A percentile compares a stretch with the other conserved stretches of the same genome.
Evolutionary conservation across 1,284 basidiomycete genomes (phyloP).

Genomic region (Malassezia sympodialis): DNA sequence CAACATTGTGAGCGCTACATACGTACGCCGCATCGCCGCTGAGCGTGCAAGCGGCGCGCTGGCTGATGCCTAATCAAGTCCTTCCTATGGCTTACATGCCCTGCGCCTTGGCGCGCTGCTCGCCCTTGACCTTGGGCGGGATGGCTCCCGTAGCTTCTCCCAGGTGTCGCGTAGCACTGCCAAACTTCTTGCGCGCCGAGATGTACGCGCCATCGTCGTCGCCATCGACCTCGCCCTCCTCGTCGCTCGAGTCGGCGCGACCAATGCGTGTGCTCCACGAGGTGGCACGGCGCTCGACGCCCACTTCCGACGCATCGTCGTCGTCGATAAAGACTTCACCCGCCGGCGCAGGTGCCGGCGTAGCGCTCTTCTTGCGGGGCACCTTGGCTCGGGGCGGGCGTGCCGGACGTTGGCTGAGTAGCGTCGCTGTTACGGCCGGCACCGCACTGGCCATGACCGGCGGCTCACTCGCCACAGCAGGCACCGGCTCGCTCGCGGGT

Average conservation of each 20-base stretch:
- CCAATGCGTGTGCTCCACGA: constrained; percentile 39
- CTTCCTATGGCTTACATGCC: background rate
- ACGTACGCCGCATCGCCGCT: constrained; percentile 30
- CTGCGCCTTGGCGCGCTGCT: background rate
- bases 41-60: constrained; percentile 29
- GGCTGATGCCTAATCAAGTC: background rate
- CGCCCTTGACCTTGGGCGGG: constrained; percentile 11
- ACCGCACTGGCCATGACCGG: constrained; percentile 19
- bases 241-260: constrained; percentile 28
- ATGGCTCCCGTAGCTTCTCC: constrained; percentile 33
- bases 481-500: background rate
- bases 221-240: constrained; percentile 20
- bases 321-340: constrained; percentile 11
- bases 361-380: background rate
- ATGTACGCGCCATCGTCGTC: constrained; percentile 28
- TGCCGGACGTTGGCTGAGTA: background rate
- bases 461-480: background rate
- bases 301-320: constrained; percentile 18
- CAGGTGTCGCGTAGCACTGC: constrained; percentile 29
- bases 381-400: background rate
- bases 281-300: constrained; percentile 20
- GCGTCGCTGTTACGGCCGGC: constrained; percentile 8
- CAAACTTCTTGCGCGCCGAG: constrained; percentile 36
- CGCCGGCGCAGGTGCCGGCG: background rate
- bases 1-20: constrained; percentile 38